Percentiles rank a stretch among this genome's conserved stretches.
Evolutionary conservation across 371 early-diverging fungal genomes (phyloP).

Genomic region (Mortierella sp.): DNA sequence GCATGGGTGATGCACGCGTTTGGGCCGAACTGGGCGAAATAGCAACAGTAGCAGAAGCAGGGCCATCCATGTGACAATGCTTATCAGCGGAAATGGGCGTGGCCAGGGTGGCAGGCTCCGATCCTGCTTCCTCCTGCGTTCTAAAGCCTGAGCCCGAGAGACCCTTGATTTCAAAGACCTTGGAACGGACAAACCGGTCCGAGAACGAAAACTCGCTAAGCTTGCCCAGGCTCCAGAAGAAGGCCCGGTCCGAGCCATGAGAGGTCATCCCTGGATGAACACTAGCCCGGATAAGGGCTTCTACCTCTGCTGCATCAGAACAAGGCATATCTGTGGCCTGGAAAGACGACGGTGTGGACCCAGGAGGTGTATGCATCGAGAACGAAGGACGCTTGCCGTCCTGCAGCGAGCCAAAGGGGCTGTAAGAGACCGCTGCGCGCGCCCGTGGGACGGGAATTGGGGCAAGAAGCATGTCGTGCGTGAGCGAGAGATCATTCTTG

Average conservation of each 20-base stretch:
- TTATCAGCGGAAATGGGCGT: no score
- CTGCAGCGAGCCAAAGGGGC: constrained; percentile 12
- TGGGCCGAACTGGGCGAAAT: background rate
- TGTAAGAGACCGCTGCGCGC: constrained; percentile 22
- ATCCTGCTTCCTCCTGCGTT: no score
- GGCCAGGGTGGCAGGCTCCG: no score
- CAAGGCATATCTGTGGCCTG: constrained; percentile 28
- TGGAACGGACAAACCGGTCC: constrained; percentile 50
- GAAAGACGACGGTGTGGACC: constrained; percentile 15
- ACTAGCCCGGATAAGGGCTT: constrained; percentile 36
- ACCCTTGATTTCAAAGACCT: constrained; percentile 37
- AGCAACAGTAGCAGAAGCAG: background rate
- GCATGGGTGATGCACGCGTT: background rate
- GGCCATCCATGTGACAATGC: constrained; percentile 10
- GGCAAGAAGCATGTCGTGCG: constrained; percentile 40
- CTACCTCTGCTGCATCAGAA: constrained; percentile 30
- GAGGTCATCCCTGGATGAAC: constrained; percentile 22
- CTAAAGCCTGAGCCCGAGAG: no score
- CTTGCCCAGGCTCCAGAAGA: constrained; percentile 49
- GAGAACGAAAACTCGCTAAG: constrained; percentile 52
- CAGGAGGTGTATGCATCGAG: constrained; percentile 42
- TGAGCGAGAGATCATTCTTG: constrained; percentile 23
- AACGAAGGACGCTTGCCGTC: constrained; percentile 30
- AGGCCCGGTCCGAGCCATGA: constrained; percentile 28
- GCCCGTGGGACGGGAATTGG: constrained; percentile 44